Evolutionary conservation across 1,284 basidiomycete genomes (phyloP).

Genomic region (Leccinum pallidistipes): DNA sequence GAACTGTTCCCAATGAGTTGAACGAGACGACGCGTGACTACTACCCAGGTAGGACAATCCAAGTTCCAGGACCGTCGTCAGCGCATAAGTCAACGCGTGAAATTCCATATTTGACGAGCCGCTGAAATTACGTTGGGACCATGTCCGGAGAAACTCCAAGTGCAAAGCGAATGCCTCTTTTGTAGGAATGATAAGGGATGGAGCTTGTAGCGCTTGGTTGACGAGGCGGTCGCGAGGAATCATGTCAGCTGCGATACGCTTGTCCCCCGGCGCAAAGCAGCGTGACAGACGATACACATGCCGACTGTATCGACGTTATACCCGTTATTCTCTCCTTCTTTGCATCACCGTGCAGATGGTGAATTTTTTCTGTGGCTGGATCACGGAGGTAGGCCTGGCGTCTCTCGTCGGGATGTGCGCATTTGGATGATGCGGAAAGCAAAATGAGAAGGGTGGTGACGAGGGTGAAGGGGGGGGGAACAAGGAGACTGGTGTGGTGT

Average conservation of each 20-base stretch:
- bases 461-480: too few relatives aligned
- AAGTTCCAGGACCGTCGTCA: slow-evolving; percentile 53
- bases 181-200: slow-evolving; percentile 59
- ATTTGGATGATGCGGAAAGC: too few relatives aligned
- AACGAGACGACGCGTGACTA: too few relatives aligned
- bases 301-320: slow-evolving; percentile 41
- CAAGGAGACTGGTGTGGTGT: too few relatives aligned
- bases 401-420: too few relatives aligned
- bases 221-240: slow-evolving; percentile 54
- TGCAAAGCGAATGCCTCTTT: slow-evolving; percentile 58
- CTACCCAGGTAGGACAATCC: slow-evolving; percentile 18
- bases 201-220: slow-evolving; percentile 55
- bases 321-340: slow-evolving; percentile 29
- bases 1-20: too few relatives aligned
- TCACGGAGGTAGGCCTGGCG: too few relatives aligned
- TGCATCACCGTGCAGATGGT: too few relatives aligned
- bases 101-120: slow-evolving; percentile 53
- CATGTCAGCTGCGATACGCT: slow-evolving; percentile 45
- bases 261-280: slow-evolving; percentile 50
- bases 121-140: slow-evolving; percentile 48
- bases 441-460: too few relatives aligned
- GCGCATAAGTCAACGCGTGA: slow-evolving; percentile 49
- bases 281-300: slow-evolving; percentile 46
- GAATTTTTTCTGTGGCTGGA: too few relatives aligned
- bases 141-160: slow-evolving; percentile 52